phyloP scores from a whole-genome alignment of 805 yeast species.

The Saturnispora halmiae region DNA sequence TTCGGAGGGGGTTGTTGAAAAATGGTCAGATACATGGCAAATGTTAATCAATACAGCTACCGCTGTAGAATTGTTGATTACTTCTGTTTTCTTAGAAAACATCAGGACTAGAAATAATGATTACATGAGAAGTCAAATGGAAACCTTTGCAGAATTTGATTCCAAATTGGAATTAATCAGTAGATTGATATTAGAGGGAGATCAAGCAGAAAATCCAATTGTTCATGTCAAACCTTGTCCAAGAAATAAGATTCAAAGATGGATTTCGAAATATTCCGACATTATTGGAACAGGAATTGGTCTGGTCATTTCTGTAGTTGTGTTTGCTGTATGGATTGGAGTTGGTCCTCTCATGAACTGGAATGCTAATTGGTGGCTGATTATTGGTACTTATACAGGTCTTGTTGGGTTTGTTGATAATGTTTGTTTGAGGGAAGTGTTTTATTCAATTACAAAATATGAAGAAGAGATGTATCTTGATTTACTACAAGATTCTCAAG shows the following conservation, averaged over 20 bases:
- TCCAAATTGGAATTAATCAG: slow-evolving; percentile 20
- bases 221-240: slow-evolving; percentile 22
- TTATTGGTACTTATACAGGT: slow-evolving; percentile 38
- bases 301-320: slow-evolving; percentile 25
- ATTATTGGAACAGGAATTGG: slow-evolving; percentile 35
- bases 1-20: slow-evolving; percentile 13
- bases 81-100: slow-evolving; percentile 31
- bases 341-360: slow-evolving; percentile 30
- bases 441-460: slow-evolving; percentile 21
- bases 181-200: slow-evolving; percentile 3
- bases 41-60: slow-evolving; percentile 34
- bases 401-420: slow-evolving; percentile 35
- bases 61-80: slow-evolving; percentile 29
- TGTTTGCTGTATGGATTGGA: slow-evolving; percentile 30
- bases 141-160: slow-evolving; percentile 21
- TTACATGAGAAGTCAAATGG: slow-evolving; percentile 20
- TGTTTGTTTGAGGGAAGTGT: slow-evolving; percentile 32
- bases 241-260: slow-evolving; percentile 10
- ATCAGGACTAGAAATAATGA: slow-evolving; percentile 31
- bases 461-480: slow-evolving; percentile 18
- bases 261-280: slow-evolving; percentile 29
- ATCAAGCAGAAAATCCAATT: slow-evolving; percentile 17
- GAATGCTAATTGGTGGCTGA: slow-evolving; percentile 35
- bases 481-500: slow-evolving; percentile 26
- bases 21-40: slow-evolving; percentile 32